These are phyloP conservation scores for Leishmania mexicana DNA, from an alignment of 208 protist species.

Conservation along the genomic window DNA sequence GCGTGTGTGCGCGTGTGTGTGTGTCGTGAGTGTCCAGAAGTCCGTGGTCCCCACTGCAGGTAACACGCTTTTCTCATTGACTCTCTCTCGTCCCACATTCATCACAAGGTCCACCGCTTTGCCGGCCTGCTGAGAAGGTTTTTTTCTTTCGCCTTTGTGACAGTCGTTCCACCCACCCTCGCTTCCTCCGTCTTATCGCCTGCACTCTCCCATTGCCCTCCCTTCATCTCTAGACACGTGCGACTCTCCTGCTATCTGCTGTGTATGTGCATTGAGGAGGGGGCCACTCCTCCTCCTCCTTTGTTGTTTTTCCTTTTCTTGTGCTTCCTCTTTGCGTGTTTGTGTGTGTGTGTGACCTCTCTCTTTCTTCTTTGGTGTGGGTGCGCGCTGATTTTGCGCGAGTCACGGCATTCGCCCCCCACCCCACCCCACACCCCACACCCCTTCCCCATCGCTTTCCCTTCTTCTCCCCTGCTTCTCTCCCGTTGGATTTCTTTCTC, in stretches of 20 bases:
- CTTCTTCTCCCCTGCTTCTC: conserved; percentile 5
- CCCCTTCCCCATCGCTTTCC: not conserved
- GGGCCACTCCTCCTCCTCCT: not conserved
- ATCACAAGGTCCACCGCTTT: not conserved
- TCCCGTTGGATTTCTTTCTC: not conserved
- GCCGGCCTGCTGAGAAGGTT: not conserved
- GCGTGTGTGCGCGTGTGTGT: not conserved
- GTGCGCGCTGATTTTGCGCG: too few species aligned
- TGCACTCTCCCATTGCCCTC: not conserved
- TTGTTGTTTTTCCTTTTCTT: not conserved
- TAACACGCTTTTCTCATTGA: not conserved
- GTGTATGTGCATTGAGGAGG: not conserved
- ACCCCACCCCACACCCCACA: too few species aligned
- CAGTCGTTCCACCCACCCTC: not conserved
- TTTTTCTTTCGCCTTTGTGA: not conserved
- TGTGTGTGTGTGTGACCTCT: not conserved
- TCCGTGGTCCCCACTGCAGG: not conserved
- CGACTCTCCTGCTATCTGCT: not conserved
- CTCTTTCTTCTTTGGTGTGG: not conserved
- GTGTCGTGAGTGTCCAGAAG: not conserved
- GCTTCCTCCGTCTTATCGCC: not conserved
- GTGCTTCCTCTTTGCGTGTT: not conserved
- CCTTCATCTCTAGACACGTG: not conserved
- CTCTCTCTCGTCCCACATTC: not conserved
- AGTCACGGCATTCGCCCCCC: too few species aligned